These are phyloP conservation scores for Solanum chmielewskii DNA, from an alignment of 257 asterid genomes.

Conservation along the genomic window DNA sequence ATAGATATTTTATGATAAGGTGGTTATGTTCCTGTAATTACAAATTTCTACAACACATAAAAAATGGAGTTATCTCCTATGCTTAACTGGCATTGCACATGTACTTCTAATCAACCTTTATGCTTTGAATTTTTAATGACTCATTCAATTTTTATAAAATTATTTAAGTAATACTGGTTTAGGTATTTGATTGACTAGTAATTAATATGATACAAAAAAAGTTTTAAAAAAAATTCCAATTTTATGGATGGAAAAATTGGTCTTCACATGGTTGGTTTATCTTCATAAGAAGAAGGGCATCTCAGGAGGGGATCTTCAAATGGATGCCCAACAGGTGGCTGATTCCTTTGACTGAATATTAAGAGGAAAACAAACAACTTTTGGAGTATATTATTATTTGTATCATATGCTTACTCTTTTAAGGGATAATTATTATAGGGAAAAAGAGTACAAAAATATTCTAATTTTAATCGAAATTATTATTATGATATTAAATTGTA, in stretches of 20 bases:
- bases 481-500: too few relatives aligned
- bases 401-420: not conserved
- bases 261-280: constrained; percentile 9
- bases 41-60: not conserved
- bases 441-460: too few relatives aligned
- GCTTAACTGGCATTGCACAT: not conserved
- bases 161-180: not conserved
- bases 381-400: not conserved
- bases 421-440: not conserved
- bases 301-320: constrained; percentile 1
- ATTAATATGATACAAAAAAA: not conserved
- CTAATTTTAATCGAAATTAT: too few relatives aligned
- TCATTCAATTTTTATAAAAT: not conserved
- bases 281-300: not conserved
- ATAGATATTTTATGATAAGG: not conserved
- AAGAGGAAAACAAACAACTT: not conserved
- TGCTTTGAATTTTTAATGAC: not conserved
- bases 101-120: not conserved
- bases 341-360: not conserved
- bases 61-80: not conserved
- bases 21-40: not conserved
- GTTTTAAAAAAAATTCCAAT: constrained; percentile 3
- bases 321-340: constrained; percentile 8
- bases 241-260: not conserved
- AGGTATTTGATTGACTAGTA: not conserved